Percentiles rank a stretch among this genome's conserved stretches.
Conservation (phyloP, 257 asterid species). For the Rehmannia glutinosa region DNA sequence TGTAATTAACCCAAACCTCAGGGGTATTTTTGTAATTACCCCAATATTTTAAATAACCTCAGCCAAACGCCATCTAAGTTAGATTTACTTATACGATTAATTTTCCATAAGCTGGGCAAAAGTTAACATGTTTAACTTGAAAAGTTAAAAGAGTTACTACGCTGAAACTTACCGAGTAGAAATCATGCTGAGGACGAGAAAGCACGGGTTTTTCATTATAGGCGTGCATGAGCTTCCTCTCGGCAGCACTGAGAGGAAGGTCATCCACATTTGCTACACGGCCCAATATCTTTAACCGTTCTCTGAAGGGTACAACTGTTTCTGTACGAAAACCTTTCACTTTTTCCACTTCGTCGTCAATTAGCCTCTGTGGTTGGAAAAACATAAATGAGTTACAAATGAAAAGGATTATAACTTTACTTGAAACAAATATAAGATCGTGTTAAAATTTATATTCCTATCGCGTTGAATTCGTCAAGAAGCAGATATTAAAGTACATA, state of each 20-base stretch:
- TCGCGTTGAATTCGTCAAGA: background rate
- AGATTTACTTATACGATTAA: background rate
- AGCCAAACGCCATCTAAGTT: background rate
- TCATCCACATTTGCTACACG: slow-evolving; percentile 89
- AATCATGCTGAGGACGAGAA: slow-evolving; percentile 96
- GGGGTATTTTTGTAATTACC: too few species aligned
- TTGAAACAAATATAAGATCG: too few species aligned
- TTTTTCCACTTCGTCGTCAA: slow-evolving; percentile 80
- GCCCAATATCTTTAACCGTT: slow-evolving; percentile 88
- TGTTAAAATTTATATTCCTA: too few species aligned
- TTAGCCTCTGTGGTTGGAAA: slow-evolving; percentile 46
- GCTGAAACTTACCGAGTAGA: slow-evolving; percentile 46
- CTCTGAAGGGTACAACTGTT: slow-evolving; percentile 64
- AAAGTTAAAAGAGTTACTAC: background rate
- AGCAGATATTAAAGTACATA: background rate
- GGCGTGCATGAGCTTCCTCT: slow-evolving; percentile 93
- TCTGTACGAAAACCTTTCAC: slow-evolving; percentile 77
- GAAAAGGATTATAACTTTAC: too few species aligned
- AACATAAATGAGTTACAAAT: background rate
- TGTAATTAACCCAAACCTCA: too few species aligned
- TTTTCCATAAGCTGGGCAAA: background rate
- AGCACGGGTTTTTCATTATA: slow-evolving; percentile 97
- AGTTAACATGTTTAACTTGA: background rate
- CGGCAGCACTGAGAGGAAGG: slow-evolving; percentile 79
- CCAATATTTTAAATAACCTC: too few species aligned